These are phyloP conservation scores for Polytrichum formosum DNA, from an alignment of 225 moss, liverwort and hornwort genomes.

Conservation along the genomic window DNA sequence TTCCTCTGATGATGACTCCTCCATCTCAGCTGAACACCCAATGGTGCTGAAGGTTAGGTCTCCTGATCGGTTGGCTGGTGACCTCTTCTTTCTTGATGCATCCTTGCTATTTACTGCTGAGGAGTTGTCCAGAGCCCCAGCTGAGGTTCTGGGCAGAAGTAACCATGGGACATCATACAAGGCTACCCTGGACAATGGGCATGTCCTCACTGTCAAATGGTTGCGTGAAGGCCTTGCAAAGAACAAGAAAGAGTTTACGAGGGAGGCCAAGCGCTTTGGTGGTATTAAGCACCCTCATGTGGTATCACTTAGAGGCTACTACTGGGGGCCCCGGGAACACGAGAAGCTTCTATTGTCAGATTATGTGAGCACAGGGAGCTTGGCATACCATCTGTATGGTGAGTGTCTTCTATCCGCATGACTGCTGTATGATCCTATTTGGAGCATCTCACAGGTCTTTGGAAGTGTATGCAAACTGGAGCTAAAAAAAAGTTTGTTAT, in stretches of 20 bases:
- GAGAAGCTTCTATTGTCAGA: constrained; percentile 84
- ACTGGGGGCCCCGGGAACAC: constrained; percentile 87
- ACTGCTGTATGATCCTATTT: not conserved
- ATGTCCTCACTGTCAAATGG: constrained; percentile 81
- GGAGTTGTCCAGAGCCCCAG: constrained; percentile 81
- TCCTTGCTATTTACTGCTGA: constrained; percentile 64
- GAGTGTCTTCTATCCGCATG: not conserved
- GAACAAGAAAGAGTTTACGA: constrained; percentile 71
- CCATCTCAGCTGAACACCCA: constrained; percentile 41
- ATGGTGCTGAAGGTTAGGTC: constrained; percentile 57
- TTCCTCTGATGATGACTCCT: constrained; percentile 27
- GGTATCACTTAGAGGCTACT: constrained; percentile 72
- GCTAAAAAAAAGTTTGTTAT: no score
- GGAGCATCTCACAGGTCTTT: not conserved
- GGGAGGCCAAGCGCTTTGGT: constrained; percentile 79
- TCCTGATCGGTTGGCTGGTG: constrained; percentile 74
- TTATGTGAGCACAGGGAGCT: constrained; percentile 65
- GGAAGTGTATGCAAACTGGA: not conserved
- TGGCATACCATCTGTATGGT: constrained; percentile 72
- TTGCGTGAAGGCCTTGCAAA: constrained; percentile 73
- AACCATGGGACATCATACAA: constrained; percentile 88
- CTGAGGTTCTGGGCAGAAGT: constrained; percentile 82
- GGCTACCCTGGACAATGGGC: constrained; percentile 61
- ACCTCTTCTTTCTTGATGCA: constrained; percentile 82
- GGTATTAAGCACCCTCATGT: constrained; percentile 82